These are phyloP conservation scores for Sordariomycetes sp. DNA, from an alignment of 2,329 filamentous ascomycete species.

Conservation along the genomic window DNA sequence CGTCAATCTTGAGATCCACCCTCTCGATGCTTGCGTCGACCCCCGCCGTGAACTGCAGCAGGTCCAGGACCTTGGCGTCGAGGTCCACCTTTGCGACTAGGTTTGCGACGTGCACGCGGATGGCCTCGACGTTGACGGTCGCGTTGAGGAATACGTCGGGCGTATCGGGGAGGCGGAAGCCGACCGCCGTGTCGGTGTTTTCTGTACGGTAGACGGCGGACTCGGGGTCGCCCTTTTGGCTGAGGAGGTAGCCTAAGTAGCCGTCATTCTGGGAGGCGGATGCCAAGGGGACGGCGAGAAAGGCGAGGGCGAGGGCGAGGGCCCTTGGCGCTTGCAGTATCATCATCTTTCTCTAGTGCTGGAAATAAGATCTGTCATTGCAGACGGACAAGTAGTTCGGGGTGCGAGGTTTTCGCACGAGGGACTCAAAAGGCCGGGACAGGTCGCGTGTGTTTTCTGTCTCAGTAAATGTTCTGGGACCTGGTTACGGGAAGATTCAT, in stretches of 20 bases:
- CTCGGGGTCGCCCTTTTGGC: conserved; percentile 33
- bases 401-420: too few relatives aligned
- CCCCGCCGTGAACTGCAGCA: conserved; percentile 47
- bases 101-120: conserved; percentile 44
- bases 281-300: conserved; percentile 12
- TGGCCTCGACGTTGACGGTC: conserved; percentile 40
- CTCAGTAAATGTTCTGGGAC: too few relatives aligned
- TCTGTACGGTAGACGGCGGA: conserved; percentile 39
- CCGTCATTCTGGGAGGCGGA: conserved; percentile 23
- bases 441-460: too few relatives aligned
- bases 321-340: too few relatives aligned
- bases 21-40: conserved; percentile 44
- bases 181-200: conserved; percentile 20
- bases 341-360: not conserved
- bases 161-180: conserved; percentile 13
- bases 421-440: too few relatives aligned
- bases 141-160: conserved; percentile 51
- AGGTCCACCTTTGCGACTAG: conserved; percentile 32
- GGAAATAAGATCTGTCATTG: not conserved
- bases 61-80: conserved; percentile 41
- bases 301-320: not conserved
- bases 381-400: too few relatives aligned
- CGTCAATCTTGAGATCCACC: conserved; percentile 41
- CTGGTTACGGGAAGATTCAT: too few relatives aligned
- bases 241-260: conserved; percentile 42